phyloP scores from a whole-genome alignment of 331 rosid genomes.

The Quercus phellos region DNA sequence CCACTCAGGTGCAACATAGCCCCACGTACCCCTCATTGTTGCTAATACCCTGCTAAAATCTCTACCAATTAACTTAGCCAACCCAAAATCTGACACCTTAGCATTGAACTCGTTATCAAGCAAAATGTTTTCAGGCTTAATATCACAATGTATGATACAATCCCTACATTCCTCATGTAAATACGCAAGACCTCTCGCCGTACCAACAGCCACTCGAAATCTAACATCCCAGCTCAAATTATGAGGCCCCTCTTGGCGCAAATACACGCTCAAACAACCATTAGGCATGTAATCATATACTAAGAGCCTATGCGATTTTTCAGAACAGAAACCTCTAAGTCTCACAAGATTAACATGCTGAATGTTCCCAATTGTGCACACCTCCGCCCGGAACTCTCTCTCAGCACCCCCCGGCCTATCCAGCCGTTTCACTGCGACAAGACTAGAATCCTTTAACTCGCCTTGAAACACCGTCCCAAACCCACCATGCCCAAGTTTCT shows the following conservation, averaged over 20 bases:
- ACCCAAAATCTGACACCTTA: constrained; percentile 81
- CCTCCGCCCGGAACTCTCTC: constrained; percentile 85
- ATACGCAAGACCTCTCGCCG: constrained; percentile 78
- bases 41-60: constrained; percentile 77
- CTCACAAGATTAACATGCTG: constrained; percentile 86
- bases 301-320: constrained; percentile 66
- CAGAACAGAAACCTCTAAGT: constrained; percentile 81
- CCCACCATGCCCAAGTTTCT: constrained; percentile 82
- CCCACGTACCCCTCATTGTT: constrained; percentile 87
- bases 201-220: constrained; percentile 60
- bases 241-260: constrained; percentile 60
- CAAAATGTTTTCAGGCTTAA: constrained; percentile 82
- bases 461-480: constrained; percentile 86
- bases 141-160: constrained; percentile 82
- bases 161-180: constrained; percentile 77
- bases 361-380: constrained; percentile 73
- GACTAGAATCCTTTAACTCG: constrained; percentile 44
- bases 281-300: constrained; percentile 84
- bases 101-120: constrained; percentile 57
- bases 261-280: constrained; percentile 61
- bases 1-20: constrained; percentile 92
- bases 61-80: constrained; percentile 71
- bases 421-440: constrained; percentile 77
- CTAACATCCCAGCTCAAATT: constrained; percentile 73
- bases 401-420: constrained; percentile 89